phyloP scores from a whole-genome alignment of 163 green algal species.

The Chloroidium sp. region DNA sequence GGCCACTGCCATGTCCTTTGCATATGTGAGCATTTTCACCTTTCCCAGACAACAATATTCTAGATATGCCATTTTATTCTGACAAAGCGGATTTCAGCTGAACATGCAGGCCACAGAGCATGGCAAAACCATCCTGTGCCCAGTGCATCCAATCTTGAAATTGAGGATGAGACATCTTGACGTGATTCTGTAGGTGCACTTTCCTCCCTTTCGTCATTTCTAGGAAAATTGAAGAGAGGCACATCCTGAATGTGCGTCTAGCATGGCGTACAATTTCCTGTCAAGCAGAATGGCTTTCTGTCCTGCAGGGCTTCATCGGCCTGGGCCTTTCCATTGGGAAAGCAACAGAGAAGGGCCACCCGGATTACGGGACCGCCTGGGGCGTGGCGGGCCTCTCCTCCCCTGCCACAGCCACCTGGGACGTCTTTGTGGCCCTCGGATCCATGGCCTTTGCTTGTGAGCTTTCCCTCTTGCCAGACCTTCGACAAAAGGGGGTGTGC shows the following conservation, averaged over 20 bases:
- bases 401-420: not conserved
- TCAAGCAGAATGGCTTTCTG: too few species aligned
- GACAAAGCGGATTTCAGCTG: too few species aligned
- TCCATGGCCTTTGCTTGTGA: slow-evolving; percentile 30
- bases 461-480: not conserved
- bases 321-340: slow-evolving; percentile 21
- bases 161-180: too few species aligned
- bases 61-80: too few species aligned
- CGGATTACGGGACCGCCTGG: not conserved
- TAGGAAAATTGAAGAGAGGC: too few species aligned
- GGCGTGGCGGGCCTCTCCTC: not conserved
- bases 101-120: too few species aligned
- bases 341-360: not conserved
- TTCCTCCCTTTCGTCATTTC: too few species aligned
- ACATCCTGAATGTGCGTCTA: too few species aligned
- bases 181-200: too few species aligned
- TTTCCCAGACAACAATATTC: not conserved
- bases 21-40: slow-evolving; percentile 14
- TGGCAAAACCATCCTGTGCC: too few species aligned
- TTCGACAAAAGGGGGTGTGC: not conserved
- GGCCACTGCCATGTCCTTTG: slow-evolving; percentile 34
- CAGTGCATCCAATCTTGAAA: too few species aligned
- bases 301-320: slow-evolving; percentile 24
- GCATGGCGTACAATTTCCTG: too few species aligned
- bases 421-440: slow-evolving; percentile 6